A percentile compares a stretch with the other conserved stretches of the same genome.
phyloP scores from a whole-genome alignment of 2,329 filamentous ascomycete genomes.

The Fusarium buxicola region DNA sequence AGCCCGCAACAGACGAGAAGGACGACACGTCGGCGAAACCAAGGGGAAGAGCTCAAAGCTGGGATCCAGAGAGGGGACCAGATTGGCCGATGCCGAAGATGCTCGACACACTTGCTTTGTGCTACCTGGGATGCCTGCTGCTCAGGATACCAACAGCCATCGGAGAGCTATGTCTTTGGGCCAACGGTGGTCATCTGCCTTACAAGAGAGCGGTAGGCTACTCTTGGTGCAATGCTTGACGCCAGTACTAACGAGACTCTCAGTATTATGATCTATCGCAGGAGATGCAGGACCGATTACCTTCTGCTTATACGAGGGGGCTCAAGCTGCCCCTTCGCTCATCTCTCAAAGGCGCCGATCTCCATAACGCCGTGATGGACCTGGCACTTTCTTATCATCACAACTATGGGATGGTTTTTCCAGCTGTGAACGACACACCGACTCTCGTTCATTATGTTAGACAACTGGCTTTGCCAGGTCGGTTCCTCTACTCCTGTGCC shows the following conservation, averaged over 20 bases:
- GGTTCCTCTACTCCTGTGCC: constrained; percentile 37
- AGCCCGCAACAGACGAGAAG: constrained; percentile 45
- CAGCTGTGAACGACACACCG: constrained; percentile 76
- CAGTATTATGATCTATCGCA: constrained; percentile 69
- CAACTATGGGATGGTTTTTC: constrained; percentile 78
- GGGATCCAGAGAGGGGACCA: constrained; percentile 59
- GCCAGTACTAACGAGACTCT: neutral
- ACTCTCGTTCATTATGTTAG: constrained; percentile 77
- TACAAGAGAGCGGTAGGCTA: constrained; percentile 74
- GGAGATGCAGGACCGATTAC: constrained; percentile 74
- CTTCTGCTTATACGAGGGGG: constrained; percentile 67
- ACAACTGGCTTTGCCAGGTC: constrained; percentile 80
- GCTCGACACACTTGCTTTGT: constrained; percentile 79
- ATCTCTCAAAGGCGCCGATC: constrained; percentile 62
- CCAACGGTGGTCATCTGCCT: constrained; percentile 73
- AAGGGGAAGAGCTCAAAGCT: constrained; percentile 52
- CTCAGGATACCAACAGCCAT: constrained; percentile 81
- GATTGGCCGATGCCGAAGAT: constrained; percentile 72
- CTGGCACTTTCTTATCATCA: constrained; percentile 71
- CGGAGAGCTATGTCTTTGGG: constrained; percentile 78
- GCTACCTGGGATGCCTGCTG: constrained; percentile 82
- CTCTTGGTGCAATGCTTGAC: neutral
- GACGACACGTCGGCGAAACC: constrained; percentile 34
- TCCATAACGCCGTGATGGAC: constrained; percentile 74
- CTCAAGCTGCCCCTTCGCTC: constrained; percentile 63